A percentile compares a stretch with the other conserved stretches of the same genome.
Conservation (phyloP, 768 basidiomycete species). For the Cystobasidium ongulense region DNA sequence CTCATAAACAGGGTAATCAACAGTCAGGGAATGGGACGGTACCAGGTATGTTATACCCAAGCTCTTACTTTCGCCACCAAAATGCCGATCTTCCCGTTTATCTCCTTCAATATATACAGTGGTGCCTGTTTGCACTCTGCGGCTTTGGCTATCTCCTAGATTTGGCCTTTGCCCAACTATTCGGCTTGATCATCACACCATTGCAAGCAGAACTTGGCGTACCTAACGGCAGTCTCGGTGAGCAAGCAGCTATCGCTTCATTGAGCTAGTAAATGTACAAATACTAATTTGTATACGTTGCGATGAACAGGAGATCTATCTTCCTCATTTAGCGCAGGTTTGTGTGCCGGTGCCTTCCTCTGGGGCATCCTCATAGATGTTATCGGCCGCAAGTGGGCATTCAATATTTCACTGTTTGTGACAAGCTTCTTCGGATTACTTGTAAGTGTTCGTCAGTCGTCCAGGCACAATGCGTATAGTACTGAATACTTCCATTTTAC, state of each 20-base stretch:
- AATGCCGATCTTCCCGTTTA: background rate
- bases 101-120: slow-evolving; percentile 21
- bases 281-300: too few species aligned
- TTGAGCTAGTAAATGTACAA: too few species aligned
- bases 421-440: slow-evolving; percentile 46
- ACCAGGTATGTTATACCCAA: slow-evolving; percentile 34
- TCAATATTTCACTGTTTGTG: slow-evolving; percentile 47
- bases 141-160: slow-evolving; percentile 47
- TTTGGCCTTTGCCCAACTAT: slow-evolving; percentile 44
- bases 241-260: background rate
- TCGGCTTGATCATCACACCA: slow-evolving; percentile 43
- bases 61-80: background rate
- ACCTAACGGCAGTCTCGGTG: slow-evolving; percentile 9
- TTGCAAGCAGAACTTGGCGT: slow-evolving; percentile 44
- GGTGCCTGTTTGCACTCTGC: slow-evolving; percentile 45
- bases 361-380: slow-evolving; percentile 46
- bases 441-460: background rate
- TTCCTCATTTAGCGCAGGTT: slow-evolving; percentile 44
- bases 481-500: background rate
- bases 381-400: slow-evolving; percentile 46
- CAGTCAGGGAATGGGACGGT: slow-evolving; percentile 42
- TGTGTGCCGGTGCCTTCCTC: slow-evolving; percentile 44
- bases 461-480: background rate
- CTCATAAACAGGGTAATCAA: slow-evolving; percentile 24
- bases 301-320: slow-evolving; percentile 41